phyloP scores from a whole-genome alignment of 1,284 basidiomycete species.

The Puccinia horiana region DNA sequence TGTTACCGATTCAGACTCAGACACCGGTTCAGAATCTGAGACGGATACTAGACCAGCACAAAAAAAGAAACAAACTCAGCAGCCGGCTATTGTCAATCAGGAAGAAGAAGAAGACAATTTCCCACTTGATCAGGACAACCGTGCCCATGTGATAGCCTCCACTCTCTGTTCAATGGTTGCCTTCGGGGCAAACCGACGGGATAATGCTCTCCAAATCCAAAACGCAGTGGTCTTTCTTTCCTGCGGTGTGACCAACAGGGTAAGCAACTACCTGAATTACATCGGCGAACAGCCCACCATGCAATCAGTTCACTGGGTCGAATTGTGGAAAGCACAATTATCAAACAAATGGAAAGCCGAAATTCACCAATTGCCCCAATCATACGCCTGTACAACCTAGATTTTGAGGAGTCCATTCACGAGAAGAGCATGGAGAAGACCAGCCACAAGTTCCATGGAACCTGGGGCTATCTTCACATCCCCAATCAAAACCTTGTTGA shows the following conservation, averaged over 20 bases:
- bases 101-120: neutral
- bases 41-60: no score
- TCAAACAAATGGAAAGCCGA: no score
- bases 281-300: neutral
- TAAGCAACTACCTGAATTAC: neutral
- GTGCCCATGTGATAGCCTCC: neutral
- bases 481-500: neutral
- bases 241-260: neutral
- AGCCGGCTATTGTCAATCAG: neutral
- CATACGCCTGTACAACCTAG: conserved; percentile 11
- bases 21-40: neutral
- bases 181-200: neutral
- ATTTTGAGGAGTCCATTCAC: conserved; percentile 11
- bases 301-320: neutral
- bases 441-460: neutral
- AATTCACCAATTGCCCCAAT: neutral
- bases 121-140: neutral
- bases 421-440: neutral
- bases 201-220: neutral
- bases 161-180: neutral
- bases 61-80: neutral
- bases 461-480: conserved; percentile 9
- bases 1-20: no score
- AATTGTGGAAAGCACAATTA: neutral
- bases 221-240: neutral